phyloP scores from a whole-genome alignment of 179 eudicot species.

The Beta macrorhiza region DNA sequence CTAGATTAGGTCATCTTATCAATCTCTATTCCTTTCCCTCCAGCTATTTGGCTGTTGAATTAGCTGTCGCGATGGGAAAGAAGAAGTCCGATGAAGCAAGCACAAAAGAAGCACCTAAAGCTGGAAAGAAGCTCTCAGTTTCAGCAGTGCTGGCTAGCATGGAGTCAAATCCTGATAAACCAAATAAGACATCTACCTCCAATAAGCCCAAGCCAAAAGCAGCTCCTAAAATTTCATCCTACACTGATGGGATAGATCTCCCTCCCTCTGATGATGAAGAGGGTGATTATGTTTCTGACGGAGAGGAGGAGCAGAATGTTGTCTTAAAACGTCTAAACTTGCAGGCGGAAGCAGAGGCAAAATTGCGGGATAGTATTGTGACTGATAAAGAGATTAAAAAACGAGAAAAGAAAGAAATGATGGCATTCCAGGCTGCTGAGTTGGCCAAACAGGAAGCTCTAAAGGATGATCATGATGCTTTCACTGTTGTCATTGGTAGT shows the following conservation, averaged over 20 bases:
- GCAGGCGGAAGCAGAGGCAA: constrained; percentile 29
- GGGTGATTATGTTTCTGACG: constrained; percentile 37
- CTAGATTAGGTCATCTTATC: too few relatives aligned
- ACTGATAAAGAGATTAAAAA: constrained; percentile 65
- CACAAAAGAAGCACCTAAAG: constrained; percentile 33
- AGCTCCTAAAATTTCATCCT: constrained; percentile 35
- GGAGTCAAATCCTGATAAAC: constrained; percentile 61
- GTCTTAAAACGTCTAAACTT: constrained; percentile 13
- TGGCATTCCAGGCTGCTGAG: constrained; percentile 47
- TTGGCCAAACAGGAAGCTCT: constrained; percentile 59
- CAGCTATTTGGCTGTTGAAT: neutral
- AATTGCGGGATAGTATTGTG: constrained; percentile 40
- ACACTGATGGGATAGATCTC: constrained; percentile 65
- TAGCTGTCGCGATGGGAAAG: constrained; percentile 50
- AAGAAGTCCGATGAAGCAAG: constrained; percentile 52
- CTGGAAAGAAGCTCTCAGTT: constrained; percentile 46
- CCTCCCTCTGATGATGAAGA: constrained; percentile 82
- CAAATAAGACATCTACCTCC: constrained; percentile 51
- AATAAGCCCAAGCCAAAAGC: constrained; percentile 53
- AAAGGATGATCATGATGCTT: constrained; percentile 75
- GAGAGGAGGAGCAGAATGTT: constrained; percentile 28
- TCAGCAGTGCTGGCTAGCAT: constrained; percentile 68
- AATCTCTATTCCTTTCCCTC: too few relatives aligned
- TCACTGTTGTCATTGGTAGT: constrained; percentile 57
- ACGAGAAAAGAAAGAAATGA: constrained; percentile 66